A percentile compares a stretch with the other conserved stretches of the same genome.
Conservation (phyloP, 2,329 filamentous ascomycete genomes). For the Penicillium occitanis region DNA sequence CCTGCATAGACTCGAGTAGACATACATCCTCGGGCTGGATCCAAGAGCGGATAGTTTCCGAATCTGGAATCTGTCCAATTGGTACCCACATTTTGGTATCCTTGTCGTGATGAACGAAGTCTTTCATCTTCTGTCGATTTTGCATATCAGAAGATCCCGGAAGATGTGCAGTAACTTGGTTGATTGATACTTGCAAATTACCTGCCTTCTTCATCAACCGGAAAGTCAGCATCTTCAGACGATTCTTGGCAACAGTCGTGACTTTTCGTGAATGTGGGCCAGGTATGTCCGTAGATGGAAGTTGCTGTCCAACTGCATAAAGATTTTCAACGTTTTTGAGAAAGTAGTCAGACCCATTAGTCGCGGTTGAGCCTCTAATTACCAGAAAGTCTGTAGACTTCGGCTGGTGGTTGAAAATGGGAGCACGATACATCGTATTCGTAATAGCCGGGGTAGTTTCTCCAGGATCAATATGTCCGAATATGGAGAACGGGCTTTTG, state of each 20-base stretch:
- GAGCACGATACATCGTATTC: constrained; percentile 93
- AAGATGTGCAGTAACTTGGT: constrained; percentile 88
- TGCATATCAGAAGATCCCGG: constrained; percentile 92
- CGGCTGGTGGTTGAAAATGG: constrained; percentile 82
- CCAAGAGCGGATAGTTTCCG: constrained; percentile 76
- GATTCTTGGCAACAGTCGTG: constrained; percentile 94
- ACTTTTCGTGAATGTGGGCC: constrained; percentile 92
- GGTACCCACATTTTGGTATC: constrained; percentile 85
- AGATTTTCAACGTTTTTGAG: constrained; percentile 88
- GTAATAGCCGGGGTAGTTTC: constrained; percentile 88
- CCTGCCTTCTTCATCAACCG: constrained; percentile 78
- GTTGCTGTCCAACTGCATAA: constrained; percentile 86
- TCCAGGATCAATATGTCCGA: constrained; percentile 87
- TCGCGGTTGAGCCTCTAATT: constrained; percentile 75
- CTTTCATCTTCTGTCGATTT: constrained; percentile 93
- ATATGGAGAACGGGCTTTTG: constrained; percentile 92
- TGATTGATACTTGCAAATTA: constrained; percentile 67
- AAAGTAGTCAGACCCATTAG: constrained; percentile 75
- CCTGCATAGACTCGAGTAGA: constrained; percentile 92
- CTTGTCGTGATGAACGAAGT: constrained; percentile 90
- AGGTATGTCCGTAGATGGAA: constrained; percentile 88
- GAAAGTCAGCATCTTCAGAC: constrained; percentile 93
- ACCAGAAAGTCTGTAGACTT: constrained; percentile 83
- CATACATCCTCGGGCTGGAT: constrained; percentile 96
- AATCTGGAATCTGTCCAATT: constrained; percentile 74